Evolutionary conservation across 306 rosid species (phyloP).

Genomic region (Prinsepia uniflora): DNA sequence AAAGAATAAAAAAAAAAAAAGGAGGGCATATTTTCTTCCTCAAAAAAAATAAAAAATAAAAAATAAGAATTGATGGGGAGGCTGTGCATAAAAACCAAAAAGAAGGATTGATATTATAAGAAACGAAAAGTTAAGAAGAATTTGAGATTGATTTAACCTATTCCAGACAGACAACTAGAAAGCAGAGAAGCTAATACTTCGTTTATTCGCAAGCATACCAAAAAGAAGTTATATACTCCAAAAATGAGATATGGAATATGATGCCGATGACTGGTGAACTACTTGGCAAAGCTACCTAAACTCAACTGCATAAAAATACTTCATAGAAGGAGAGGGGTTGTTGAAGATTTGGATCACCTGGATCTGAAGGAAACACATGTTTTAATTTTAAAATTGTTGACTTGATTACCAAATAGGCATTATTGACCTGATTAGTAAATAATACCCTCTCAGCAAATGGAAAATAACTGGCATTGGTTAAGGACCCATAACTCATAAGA

Average conservation of each 20-base stretch:
- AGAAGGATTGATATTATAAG: not conserved
- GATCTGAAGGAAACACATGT: not conserved
- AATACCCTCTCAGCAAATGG: not conserved
- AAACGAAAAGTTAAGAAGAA: not conserved
- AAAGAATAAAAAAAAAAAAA: too few relatives aligned
- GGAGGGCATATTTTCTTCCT: conserved; percentile 2
- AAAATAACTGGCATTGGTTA: not conserved
- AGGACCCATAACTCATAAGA: not conserved
- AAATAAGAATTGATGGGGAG: too few relatives aligned
- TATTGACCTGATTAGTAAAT: not conserved
- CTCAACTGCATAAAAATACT: not conserved
- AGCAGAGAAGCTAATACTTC: conserved; percentile 22
- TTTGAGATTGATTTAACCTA: not conserved
- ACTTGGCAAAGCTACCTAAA: not conserved
- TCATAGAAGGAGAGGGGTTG: not conserved
- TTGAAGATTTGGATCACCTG: not conserved
- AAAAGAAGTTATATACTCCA: not conserved
- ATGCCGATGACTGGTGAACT: not conserved
- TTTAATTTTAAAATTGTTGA: not conserved
- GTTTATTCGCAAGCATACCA: conserved; percentile 12
- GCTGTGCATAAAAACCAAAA: not conserved
- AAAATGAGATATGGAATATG: not conserved
- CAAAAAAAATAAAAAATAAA: conserved; percentile 23
- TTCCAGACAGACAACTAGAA: not conserved
- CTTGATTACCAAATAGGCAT: not conserved